These are phyloP conservation scores for Calonectria henricotiae DNA, from an alignment of 2,329 filamentous ascomycete genomes.

Conservation along the genomic window DNA sequence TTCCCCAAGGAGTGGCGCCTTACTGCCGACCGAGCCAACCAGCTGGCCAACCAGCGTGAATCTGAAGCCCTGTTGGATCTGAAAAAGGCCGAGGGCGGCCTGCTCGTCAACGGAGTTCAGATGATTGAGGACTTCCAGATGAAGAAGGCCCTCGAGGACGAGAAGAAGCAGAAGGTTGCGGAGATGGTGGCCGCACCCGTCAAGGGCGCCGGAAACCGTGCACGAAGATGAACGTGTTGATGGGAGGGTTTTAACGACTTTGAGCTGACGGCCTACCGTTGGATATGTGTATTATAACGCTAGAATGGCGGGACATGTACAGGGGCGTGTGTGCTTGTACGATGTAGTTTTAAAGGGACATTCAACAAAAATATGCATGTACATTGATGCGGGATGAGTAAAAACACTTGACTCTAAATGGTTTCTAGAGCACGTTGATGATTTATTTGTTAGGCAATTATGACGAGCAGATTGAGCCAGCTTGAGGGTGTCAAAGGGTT, in stretches of 20 bases:
- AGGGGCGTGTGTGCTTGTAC: conserved; percentile 46
- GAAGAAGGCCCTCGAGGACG: conserved; percentile 56
- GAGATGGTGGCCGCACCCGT: conserved; percentile 53
- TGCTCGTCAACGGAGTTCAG: conserved; percentile 73
- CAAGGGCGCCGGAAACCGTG: conserved; percentile 44
- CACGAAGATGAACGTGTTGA: conserved; percentile 45
- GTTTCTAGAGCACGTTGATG: too few relatives aligned
- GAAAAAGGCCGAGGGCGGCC: conserved; percentile 68
- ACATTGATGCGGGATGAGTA: conserved; percentile 40
- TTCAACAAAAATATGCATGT: conserved; percentile 47
- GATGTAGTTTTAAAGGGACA: conserved; percentile 49
- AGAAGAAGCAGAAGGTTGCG: conserved; percentile 56
- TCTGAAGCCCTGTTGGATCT: conserved; percentile 70
- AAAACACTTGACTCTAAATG: conserved; percentile 12
- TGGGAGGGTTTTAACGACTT: conserved; percentile 1
- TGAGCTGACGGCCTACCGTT: neutral
- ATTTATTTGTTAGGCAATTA: neutral
- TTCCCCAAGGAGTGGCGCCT: conserved; percentile 91
- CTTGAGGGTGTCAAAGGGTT: neutral
- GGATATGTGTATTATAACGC: conserved; percentile 50
- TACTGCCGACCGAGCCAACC: conserved; percentile 77
- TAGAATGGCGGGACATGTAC: conserved; percentile 47
- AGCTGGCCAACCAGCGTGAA: conserved; percentile 76
- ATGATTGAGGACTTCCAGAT: conserved; percentile 62
- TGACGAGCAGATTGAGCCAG: neutral